Base-by-base conservation (phyloP, 2,329 filamentous ascomycete species). In the Scedosporium minutisporum region DNA sequence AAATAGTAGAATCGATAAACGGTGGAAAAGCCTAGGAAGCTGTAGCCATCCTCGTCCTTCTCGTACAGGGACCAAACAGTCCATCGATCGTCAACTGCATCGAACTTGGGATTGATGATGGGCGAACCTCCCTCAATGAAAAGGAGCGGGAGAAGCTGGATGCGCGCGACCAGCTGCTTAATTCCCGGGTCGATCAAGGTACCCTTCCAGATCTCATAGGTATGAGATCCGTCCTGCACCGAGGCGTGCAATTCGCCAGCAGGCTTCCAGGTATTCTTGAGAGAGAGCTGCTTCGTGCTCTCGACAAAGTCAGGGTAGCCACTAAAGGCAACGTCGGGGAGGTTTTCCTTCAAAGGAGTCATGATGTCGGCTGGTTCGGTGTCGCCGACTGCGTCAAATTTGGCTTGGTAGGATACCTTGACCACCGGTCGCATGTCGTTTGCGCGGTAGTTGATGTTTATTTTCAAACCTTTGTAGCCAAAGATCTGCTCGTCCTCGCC, bases 61-160 rank as follows among this genome's bases (percentile, higher is more conserved):
- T 88, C 84, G 74, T 89, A 93, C 63, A 96, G 79, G 67, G 96
- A 87, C 76, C 92, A 97, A n/a, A 97, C 77, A 0, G 90, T 92
- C 95, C 95, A 99, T 69, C 93, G 84, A 65, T 92, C 84, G 21
- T 51, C 71, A 81, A 64, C 91, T 83, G 16, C 84, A 82, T 60
- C 91, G 85, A n/a, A 10, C 2, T 79, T 74, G 3, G 75, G 72
- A 42, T 77, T 70, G 9, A 77, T 84, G 57, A 97, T 86, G 44
- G 85, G 85, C 4, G 86, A 89, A n/a, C 93, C 95, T 29, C 91
- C 95, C 73, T 99, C 96, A 65, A 99, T 97, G 73, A 92, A 96
- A 64, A 97, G 80, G 16, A 91, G 86, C 4, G 93, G 85, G 42
- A 96, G 79, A 62, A 97, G 85, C 75, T 96, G 92, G 66, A 96